Percentiles rank a stretch among this genome's conserved stretches.
These are phyloP conservation scores for Cercospora nicotianae DNA, from an alignment of 2,329 filamentous ascomycete species.

Conservation along the genomic window DNA sequence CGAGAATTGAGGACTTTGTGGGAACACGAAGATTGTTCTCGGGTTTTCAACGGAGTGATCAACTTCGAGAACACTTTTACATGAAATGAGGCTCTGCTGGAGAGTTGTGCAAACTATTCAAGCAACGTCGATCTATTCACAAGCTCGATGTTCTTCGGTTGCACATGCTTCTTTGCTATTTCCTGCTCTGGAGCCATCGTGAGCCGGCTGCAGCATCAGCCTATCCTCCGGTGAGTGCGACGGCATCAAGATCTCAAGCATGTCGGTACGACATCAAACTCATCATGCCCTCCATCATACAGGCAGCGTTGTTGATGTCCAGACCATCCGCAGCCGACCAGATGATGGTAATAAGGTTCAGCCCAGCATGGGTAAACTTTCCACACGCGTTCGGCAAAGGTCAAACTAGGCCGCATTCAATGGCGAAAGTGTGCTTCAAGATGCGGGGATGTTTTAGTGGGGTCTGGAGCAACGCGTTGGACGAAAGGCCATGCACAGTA, in stretches of 20 bases:
- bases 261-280: not conserved
- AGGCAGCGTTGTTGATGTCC: not conserved
- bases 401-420: slow-evolving; percentile 6
- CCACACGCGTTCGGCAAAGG: slow-evolving; percentile 18
- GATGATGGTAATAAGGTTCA: slow-evolving; percentile 5
- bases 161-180: not conserved
- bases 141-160: not conserved
- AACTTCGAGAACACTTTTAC: not conserved
- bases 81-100: slow-evolving; percentile 1
- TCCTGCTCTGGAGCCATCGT: not conserved
- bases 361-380: slow-evolving; percentile 15
- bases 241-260: not conserved
- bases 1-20: too few species aligned
- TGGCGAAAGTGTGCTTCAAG: slow-evolving; percentile 7
- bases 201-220: not conserved
- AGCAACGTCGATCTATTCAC: not conserved
- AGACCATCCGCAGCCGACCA: not conserved
- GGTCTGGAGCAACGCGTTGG: slow-evolving; percentile 5
- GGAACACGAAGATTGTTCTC: not conserved
- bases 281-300: not conserved
- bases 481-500: not conserved
- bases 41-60: not conserved
- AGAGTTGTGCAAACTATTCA: not conserved
- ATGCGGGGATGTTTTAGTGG: slow-evolving; percentile 13
- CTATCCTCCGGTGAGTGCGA: not conserved